Base-by-base conservation (phyloP, 2,329 filamentous ascomycete genomes). In the Incumbomyces delicatus region DNA sequence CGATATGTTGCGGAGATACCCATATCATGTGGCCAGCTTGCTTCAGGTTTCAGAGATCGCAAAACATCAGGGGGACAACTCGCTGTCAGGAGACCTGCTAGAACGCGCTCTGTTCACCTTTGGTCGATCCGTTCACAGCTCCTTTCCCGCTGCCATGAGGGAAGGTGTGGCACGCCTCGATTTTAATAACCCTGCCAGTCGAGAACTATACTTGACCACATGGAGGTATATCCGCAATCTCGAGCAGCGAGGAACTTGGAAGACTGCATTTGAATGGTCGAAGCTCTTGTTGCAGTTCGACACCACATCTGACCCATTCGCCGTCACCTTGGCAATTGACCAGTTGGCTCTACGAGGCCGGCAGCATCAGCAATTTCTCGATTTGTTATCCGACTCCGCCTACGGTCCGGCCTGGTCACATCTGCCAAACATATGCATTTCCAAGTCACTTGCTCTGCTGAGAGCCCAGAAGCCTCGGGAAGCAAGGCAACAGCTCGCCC, bases 61-160 rank as follows among this genome's bases (percentile, higher is more conserved):
- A 11, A 90, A 92, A 62, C 85, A 95, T 55, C 87, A 95, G 60
- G 80, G 87, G 44, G 92, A 96, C 60, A 83, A 88, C 62, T 80
- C 89, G 1, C 77, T 92, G 3, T 82, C 90, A 0, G 83, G 87
- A 2, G 89, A 96, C 58, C 76, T 96, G 1, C 79, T 94, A 45
- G 90, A 96, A 66, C 78, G 92, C 38, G 89, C 90, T 0, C 75
- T 98, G 5, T 96, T 95, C 67, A 85, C 86, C 0, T 90, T 96
- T 61, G 92, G 90, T n/a, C 79, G 90, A 32, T 85, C 88, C 2
- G 81, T 87, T 0, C 81, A 92, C 50, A 90, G 87, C 7, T 79
- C 84, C 0, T 98, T 96, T 62, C 75, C 82, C 6, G 78, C 78
- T 47, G 81, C 83, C 52, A 66, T 98, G 5, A 77, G 84, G 46